Conservation (phyloP, 306 rosid species). For the Delonix regia region DNA sequence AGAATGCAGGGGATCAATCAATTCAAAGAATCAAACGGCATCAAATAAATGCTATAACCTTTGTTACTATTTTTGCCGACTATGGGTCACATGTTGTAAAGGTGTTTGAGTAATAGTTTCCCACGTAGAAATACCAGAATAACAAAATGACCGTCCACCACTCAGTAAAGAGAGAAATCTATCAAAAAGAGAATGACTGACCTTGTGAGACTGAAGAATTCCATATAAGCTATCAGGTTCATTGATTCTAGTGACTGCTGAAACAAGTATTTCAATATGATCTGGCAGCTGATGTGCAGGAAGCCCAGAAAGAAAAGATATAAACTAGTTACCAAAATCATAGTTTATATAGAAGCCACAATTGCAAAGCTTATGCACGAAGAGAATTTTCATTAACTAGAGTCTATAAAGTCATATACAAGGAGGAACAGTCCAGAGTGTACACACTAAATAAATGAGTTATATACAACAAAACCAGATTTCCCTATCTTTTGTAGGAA, state of each 20-base stretch:
- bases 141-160: neutral
- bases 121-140: neutral
- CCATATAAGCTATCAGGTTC: slow-evolving; percentile 97
- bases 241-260: slow-evolving; percentile 82
- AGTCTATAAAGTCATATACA: slow-evolving; percentile 1
- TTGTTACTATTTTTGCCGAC: too few species aligned
- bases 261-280: slow-evolving; percentile 84
- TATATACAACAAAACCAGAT: slow-evolving; percentile 16
- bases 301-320: slow-evolving; percentile 28
- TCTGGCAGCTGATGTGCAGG: slow-evolving; percentile 64
- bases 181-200: slow-evolving; percentile 39
- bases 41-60: neutral
- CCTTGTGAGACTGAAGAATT: slow-evolving; percentile 92
- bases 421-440: neutral
- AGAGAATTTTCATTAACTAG: slow-evolving; percentile 17
- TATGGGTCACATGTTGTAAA: neutral
- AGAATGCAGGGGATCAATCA: neutral
- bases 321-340: slow-evolving; percentile 3
- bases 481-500: neutral
- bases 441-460: slow-evolving; percentile 16
- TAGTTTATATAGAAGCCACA: neutral
- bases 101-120: neutral
- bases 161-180: slow-evolving; percentile 22
- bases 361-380: neutral
- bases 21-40: neutral